A percentile compares a stretch with the other conserved stretches of the same genome.
Conservation (phyloP, 352 stramenopile genomes). For the Elongisporangium undulatum region DNA sequence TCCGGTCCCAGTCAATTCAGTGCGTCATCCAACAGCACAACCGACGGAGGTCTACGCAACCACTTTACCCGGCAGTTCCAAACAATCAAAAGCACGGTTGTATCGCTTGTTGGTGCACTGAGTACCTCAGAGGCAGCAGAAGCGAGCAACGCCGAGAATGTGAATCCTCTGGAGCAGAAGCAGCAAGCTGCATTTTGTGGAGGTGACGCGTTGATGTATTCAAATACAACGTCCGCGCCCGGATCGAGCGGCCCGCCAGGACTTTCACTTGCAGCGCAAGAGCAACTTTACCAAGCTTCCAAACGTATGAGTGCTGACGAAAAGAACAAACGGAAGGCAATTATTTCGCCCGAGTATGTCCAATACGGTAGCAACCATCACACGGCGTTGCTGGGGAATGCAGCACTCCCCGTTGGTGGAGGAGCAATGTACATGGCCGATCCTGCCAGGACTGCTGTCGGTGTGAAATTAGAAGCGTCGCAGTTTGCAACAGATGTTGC, state of each 20-base stretch:
- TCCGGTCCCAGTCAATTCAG: constrained; percentile 1
- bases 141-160: not conserved
- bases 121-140: constrained; percentile 10
- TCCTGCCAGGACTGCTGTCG: not conserved
- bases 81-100: constrained; percentile 46
- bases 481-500: constrained; percentile 50
- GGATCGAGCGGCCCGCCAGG: not conserved
- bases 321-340: constrained; percentile 78
- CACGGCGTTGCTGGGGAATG: not conserved
- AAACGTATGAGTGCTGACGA: constrained; percentile 45
- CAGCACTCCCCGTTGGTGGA: not conserved
- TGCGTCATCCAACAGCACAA: not conserved
- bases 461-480: constrained; percentile 22
- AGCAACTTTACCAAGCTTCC: constrained; percentile 37
- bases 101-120: constrained; percentile 36
- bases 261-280: constrained; percentile 12
- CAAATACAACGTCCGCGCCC: not conserved
- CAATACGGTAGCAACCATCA: constrained; percentile 42
- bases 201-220: not conserved
- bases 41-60: constrained; percentile 20
- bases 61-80: constrained; percentile 39
- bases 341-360: constrained; percentile 81
- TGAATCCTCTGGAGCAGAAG: constrained; percentile 1
- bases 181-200: constrained; percentile 1
- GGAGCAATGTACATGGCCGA: not conserved